Base-by-base conservation (phyloP, 2,329 filamentous ascomycete genomes). In the Pyricularia sp. region DNA sequence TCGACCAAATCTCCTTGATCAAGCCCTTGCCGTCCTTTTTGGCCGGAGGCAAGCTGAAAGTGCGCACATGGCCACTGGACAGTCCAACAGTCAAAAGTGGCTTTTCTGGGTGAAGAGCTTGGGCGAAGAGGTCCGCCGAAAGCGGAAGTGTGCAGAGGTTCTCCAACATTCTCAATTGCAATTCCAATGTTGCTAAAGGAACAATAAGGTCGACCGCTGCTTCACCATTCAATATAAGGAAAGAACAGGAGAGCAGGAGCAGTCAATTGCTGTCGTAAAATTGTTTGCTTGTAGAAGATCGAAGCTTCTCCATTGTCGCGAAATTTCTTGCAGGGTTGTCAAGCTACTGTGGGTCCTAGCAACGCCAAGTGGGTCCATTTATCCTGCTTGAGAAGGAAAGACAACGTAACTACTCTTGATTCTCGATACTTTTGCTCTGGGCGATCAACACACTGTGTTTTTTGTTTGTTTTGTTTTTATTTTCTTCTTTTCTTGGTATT, bases 81-180 rank as follows among this genome's bases (percentile, higher is more conserved):
- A 97, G 85, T 20, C 95, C 95, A 65, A 97, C 92, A 0, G 93
- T 92, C 71, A 99, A 84, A 67, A 99, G 81, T 17, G 94, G 92
- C 77, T 94, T 88, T 0, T 85, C 86, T 1, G 95, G 94, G 77
- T 99, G 95, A 25, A 97, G 83, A 14, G 90, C 91, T 79, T 97
- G 93, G 1, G 92, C 81, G 81, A 99, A 98, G 74, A 99, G 84
- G 76, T 98, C 95, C 69, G 92, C 87, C 69, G 87, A 86, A 65
- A 98, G 88, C 71, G 94, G 93, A 64, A 98, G 87, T 30, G 92
- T 93, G 84, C 94, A 97, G 72, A 97, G 86, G 72, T 93, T 97
- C 79, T 97, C 93, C 76, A 96, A 92, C 92, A 96, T 96, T 75
- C 72, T 73, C 17, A 50, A 50, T 20, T n/a, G 42, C 42, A 17